Percentiles rank a stretch among this genome's conserved stretches.
phyloP scores from a whole-genome alignment of 306 rosid species.

The Quercus alba region DNA sequence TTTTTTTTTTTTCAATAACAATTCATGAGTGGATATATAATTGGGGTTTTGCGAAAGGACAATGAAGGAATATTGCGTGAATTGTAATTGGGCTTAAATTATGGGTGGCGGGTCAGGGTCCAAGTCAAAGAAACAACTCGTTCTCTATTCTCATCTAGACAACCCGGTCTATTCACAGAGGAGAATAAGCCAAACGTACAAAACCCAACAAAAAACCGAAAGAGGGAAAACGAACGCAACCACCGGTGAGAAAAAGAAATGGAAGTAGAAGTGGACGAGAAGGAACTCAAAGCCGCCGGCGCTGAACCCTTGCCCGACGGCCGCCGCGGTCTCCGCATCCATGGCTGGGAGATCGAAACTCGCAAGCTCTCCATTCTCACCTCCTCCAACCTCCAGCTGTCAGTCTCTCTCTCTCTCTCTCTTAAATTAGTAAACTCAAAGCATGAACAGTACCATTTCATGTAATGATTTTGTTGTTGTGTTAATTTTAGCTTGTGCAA shows the following conservation, averaged over 20 bases:
- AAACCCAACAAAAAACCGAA: neutral
- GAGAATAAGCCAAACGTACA: too few species aligned
- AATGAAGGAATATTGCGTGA: too few species aligned
- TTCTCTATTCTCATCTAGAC: too few species aligned
- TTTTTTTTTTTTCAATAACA: too few species aligned
- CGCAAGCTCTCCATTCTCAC: conserved; percentile 64
- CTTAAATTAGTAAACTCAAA: too few species aligned
- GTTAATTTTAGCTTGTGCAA: neutral
- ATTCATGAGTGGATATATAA: too few species aligned
- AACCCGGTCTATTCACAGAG: too few species aligned
- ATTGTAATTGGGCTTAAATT: too few species aligned
- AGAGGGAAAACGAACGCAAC: neutral
- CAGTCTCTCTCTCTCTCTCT: neutral
- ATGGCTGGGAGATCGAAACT: conserved; percentile 88
- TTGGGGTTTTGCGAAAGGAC: too few species aligned
- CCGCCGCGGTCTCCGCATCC: conserved; percentile 66
- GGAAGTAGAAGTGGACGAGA: conserved; percentile 72
- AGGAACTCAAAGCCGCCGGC: conserved; percentile 83
- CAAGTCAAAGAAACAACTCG: too few species aligned
- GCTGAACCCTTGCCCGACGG: conserved; percentile 62
- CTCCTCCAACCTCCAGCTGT: conserved; percentile 59
- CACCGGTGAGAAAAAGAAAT: conserved; percentile 6
- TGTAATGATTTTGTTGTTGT: too few species aligned
- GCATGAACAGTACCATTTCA: neutral
- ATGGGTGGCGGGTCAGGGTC: too few species aligned